Base-by-base conservation (phyloP, 1,284 basidiomycete species). In the Moniliophthora roreri region DNA sequence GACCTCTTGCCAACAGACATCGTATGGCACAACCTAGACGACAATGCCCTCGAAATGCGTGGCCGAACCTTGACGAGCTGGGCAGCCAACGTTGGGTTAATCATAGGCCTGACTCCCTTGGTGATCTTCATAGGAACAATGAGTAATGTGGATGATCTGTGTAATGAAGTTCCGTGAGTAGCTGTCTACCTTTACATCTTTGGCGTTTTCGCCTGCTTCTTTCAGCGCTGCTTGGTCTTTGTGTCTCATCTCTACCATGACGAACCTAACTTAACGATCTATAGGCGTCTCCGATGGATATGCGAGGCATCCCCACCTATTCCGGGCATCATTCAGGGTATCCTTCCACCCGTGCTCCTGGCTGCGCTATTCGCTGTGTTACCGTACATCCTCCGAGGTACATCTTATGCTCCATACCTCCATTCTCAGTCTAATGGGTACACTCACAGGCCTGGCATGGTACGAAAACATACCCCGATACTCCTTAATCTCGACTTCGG, bases 401-500 rank as follows among this genome's bases (percentile, higher is more conserved):
- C 55, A 75, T 69, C n/a, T 39, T 13, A 10, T 32, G 13, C 11
- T 24, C 10, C 9, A 21, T 41, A 18, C 3, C 13, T 18, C 20
- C 20, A 18, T 35, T 32, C 35, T 46, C 46, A 13, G 44, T 13
- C 3, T 20, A 10, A 4, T 44, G 18, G 40, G 8, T 38, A 0
- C 28, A 8, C 5, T 9, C 54, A 2, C 58, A 85, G 82, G 75
- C 28, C 66, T 90, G 18, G 82, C 87, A 13, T 80, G 80, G 66
- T 85, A 88, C 60, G 82, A 89, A 64, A 88, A 89, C 51, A 85
- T 87, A 32, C 88, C 89, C 0, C 81, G 85, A 44, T 78, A 80
- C 57, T 89, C 86, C 1, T 75, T 82, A 20, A 81, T 93, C 23
- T 88, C 90, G 57, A 76, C 91, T 38, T 85, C 82, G 57, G 77